Evolutionary conservation across 163 green algal species (phyloP), one percentile per base, ranked within the genome.

Genomic region (Chlamydomonas reinhardtii): DNA sequence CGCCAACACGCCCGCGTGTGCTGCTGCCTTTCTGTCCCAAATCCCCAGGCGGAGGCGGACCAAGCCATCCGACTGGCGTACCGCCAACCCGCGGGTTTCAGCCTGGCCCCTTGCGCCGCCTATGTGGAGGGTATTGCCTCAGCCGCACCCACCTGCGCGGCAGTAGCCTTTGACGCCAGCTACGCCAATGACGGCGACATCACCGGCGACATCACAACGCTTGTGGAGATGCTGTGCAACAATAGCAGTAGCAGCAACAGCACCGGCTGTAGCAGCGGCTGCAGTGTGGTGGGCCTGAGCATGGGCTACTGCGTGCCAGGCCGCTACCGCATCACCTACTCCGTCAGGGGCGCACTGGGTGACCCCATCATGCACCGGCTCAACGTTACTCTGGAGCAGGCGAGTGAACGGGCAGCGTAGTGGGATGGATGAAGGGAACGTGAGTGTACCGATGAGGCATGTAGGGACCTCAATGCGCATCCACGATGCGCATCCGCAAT

Each of bases 291-390:
- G 16, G 61, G 15, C 11, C 35, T 72, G 2, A 43, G 59, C 20
- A 0, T 61, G 14, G 75, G 75, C 59, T 19, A 22, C 14, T 83
- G 75, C 61, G 61, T 83, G 34, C 75, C 75, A 16, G 75, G 75
- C 4, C 35, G 34, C n/a, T 83, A 83, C 75, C 34, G 59, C 11
- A 15, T 83, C 2, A 39, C 27, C 4, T 83, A 83, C 61, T 32
- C 11, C 8, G 75, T 83, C 15, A 20, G 17, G 3, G 65, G 31
- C 1, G 17, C n/a, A 20, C 20, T 32, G 15, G 65, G 65, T 29
- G 31, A 35, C 65, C 25, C n/a, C 29, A 22, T 35, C 17, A 2
- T 25, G n/a, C n/a, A 14, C 31, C n/a, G 29, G 12, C 65, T 72
- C 27, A 72, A 20, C 14, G 65, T 72, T 2, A 37, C 29, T 11